Conservation (phyloP, 2,329 filamentous ascomycete genomes). For the Fusarium pseudocircinatum region DNA sequence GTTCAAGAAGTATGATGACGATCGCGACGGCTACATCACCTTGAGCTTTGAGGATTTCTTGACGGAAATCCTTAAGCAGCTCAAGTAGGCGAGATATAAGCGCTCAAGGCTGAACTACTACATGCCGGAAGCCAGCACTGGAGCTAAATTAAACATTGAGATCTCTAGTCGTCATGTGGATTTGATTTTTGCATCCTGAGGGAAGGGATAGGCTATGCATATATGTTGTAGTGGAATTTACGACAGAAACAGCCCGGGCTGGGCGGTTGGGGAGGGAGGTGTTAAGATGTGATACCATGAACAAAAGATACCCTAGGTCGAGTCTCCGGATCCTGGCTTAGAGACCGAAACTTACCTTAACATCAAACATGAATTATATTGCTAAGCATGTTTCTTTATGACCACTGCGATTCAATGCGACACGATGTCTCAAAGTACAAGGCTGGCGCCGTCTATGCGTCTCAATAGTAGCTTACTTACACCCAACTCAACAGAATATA, state of each 20-base stretch:
- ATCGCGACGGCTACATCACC: slow-evolving; percentile 92
- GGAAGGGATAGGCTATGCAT: slow-evolving; percentile 3
- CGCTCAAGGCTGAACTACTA: neutral
- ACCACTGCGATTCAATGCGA: neutral
- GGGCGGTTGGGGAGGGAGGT: neutral
- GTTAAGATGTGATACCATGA: slow-evolving; percentile 25
- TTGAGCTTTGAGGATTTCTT: slow-evolving; percentile 85
- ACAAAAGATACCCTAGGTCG: slow-evolving; percentile 45
- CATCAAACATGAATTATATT: slow-evolving; percentile 32
- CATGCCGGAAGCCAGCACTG: neutral
- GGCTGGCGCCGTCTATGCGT: neutral
- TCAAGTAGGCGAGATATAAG: slow-evolving; percentile 53
- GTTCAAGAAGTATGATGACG: slow-evolving; percentile 98
- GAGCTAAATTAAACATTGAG: neutral
- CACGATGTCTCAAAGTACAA: neutral
- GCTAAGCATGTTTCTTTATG: neutral
- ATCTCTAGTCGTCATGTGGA: neutral
- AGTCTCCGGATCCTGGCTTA: slow-evolving; percentile 40
- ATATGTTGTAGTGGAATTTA: slow-evolving; percentile 14
- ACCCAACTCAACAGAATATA: neutral
- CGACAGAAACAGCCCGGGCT: slow-evolving; percentile 8
- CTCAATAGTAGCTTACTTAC: neutral
- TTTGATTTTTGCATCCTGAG: slow-evolving; percentile 5
- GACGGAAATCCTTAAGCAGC: slow-evolving; percentile 71
- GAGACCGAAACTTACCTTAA: slow-evolving; percentile 38